phyloP scores from a whole-genome alignment of 2,329 filamentous ascomycete genomes.

The Trichoderma sp. region DNA sequence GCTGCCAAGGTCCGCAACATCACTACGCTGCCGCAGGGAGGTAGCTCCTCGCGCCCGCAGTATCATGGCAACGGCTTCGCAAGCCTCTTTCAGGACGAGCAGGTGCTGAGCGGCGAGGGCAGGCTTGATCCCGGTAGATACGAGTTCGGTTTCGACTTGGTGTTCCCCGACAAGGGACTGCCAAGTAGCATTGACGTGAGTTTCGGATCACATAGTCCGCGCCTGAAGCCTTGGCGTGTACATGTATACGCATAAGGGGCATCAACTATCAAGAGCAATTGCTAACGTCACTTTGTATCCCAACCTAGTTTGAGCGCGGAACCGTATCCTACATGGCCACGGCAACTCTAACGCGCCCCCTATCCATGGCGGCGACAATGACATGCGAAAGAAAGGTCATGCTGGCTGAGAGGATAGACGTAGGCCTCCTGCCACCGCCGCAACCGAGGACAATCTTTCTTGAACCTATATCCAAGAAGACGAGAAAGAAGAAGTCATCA shows the following conservation, averaged over 20 bases:
- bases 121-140: slow-evolving; percentile 71
- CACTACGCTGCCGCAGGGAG: slow-evolving; percentile 41
- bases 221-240: background rate
- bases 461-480: slow-evolving; percentile 75
- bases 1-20: slow-evolving; percentile 50
- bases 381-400: slow-evolving; percentile 79
- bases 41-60: slow-evolving; percentile 43
- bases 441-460: slow-evolving; percentile 81
- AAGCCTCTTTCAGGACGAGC: slow-evolving; percentile 80
- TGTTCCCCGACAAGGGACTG: slow-evolving; percentile 66
- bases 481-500: slow-evolving; percentile 59
- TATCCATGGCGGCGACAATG: slow-evolving; percentile 75
- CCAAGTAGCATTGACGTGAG: slow-evolving; percentile 95
- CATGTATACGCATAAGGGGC: background rate
- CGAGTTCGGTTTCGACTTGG: slow-evolving; percentile 74
- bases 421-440: slow-evolving; percentile 70
- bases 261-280: background rate
- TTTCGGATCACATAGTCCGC: slow-evolving; percentile 23
- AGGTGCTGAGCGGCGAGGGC: slow-evolving; percentile 75
- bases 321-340: slow-evolving; percentile 90
- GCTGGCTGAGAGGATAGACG: slow-evolving; percentile 79
- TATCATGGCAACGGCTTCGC: slow-evolving; percentile 76
- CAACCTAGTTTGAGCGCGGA: slow-evolving; percentile 81
- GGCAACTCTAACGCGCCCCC: slow-evolving; percentile 84
- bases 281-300: slow-evolving; percentile 15